Percentiles rank a stretch among this genome's conserved stretches.
Evolutionary conservation across 2,329 filamentous ascomycete species (phyloP).

Genomic region (Elsinoe batatas): DNA sequence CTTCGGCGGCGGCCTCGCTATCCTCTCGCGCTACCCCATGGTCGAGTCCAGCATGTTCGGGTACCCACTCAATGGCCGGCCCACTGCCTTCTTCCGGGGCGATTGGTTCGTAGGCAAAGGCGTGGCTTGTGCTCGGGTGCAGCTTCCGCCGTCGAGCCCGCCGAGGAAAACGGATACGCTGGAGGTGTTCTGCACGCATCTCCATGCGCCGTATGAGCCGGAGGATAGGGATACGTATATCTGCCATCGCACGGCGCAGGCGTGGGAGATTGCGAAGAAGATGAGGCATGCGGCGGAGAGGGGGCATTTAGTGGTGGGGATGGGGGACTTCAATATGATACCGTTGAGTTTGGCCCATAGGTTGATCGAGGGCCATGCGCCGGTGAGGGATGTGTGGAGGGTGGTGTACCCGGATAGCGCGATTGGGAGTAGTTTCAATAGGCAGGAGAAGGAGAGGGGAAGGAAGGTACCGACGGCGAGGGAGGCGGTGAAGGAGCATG

Average conservation of each 20-base stretch:
- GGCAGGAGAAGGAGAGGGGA: conserved; percentile 55
- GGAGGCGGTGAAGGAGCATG: conserved; percentile 70
- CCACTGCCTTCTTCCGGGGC: conserved; percentile 85
- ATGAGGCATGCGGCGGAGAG: conserved; percentile 71
- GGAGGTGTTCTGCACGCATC: conserved; percentile 90
- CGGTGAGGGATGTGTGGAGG: conserved; percentile 76
- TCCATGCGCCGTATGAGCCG: conserved; percentile 78
- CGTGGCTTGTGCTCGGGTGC: conserved; percentile 71
- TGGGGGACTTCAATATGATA: conserved; percentile 97
- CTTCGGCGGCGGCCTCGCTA: conserved; percentile 80
- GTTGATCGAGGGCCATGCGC: conserved; percentile 67
- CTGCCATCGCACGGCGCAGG: conserved; percentile 82
- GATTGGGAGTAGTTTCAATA: conserved; percentile 59
- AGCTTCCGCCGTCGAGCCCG: conserved; percentile 44
- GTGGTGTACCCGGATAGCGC: conserved; percentile 75
- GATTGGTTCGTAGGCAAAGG: conserved; percentile 98
- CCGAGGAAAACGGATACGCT: conserved; percentile 54
- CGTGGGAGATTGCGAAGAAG: conserved; percentile 88
- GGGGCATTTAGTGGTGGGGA: conserved; percentile 71
- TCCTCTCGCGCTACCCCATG: conserved; percentile 86
- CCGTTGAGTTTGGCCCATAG: conserved; percentile 75
- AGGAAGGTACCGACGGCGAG: conserved; percentile 63
- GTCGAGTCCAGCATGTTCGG: conserved; percentile 75
- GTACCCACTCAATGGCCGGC: conserved; percentile 87
- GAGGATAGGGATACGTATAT: conserved; percentile 75